A percentile compares a stretch with the other conserved stretches of the same genome.
Conservation (phyloP, 495 filamentous ascomycete species). For the Penicillium antarcticum region DNA sequence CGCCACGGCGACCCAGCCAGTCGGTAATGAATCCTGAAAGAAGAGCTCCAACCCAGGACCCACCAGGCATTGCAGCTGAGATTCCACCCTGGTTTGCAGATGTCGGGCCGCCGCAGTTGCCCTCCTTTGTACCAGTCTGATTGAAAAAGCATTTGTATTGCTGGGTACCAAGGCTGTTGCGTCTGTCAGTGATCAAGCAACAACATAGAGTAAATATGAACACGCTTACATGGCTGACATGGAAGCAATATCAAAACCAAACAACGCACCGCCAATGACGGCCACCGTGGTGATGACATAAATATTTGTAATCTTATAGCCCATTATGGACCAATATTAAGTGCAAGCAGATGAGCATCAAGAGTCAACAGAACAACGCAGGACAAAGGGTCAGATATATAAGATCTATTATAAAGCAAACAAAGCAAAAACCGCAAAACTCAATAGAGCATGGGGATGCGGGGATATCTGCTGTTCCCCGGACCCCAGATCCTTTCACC, state of each 20-base stretch:
- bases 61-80: conserved; percentile 67
- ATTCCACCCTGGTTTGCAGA: conserved; percentile 53
- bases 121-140: conserved; percentile 29
- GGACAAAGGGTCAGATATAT: not conserved
- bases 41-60: conserved; percentile 66
- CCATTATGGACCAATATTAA: conserved; percentile 11
- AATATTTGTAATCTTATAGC: conserved; percentile 26
- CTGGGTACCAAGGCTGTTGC: conserved; percentile 32
- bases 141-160: conserved; percentile 64
- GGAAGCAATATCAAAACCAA: conserved; percentile 71
- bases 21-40: conserved; percentile 64
- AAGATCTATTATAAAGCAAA: not conserved
- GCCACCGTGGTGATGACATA: conserved; percentile 30
- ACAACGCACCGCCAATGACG: conserved; percentile 57
- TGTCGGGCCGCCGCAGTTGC: conserved; percentile 46
- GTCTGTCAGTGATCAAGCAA: not conserved
- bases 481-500: not conserved
- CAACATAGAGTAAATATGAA: not conserved
- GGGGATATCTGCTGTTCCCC: not conserved
- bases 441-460: not conserved
- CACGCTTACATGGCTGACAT: conserved; percentile 64
- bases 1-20: conserved; percentile 57
- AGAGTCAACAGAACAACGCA: not conserved
- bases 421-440: not conserved
- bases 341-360: not conserved